These are phyloP conservation scores for Larix sibirica DNA, from an alignment of 83 land plant genomes.

Conservation along the genomic window DNA sequence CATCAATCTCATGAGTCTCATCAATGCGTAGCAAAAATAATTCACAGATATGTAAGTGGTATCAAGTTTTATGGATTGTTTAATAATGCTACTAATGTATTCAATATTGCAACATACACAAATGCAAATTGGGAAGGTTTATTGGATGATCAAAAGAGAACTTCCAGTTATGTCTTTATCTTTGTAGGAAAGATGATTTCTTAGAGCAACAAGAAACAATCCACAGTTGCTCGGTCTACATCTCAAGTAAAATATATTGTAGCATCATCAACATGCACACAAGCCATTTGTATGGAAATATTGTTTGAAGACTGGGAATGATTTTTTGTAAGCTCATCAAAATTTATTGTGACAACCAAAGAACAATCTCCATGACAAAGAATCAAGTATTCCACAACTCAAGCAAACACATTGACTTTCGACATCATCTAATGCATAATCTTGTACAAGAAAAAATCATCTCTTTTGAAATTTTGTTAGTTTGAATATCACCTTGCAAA, in stretches of 20 bases:
- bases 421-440: background rate
- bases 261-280: background rate
- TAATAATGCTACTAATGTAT: background rate
- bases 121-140: no score
- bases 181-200: no score
- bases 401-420: background rate
- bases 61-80: background rate
- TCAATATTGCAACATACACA: background rate
- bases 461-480: no score
- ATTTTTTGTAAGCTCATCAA: no score
- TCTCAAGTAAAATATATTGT: background rate
- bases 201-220: no score
- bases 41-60: constrained; percentile 14
- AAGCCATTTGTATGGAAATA: background rate
- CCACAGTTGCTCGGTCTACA: background rate
- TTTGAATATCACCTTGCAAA: no score
- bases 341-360: background rate
- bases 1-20: constrained; percentile 11
- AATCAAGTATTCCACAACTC: no score
- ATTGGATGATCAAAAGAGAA: no score
- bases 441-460: background rate
- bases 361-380: background rate
- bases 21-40: constrained; percentile 10
- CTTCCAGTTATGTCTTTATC: no score
- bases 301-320: background rate